Evolutionary conservation across 306 rosid species (phyloP).

Genomic region (Lathyrus sativus): DNA sequence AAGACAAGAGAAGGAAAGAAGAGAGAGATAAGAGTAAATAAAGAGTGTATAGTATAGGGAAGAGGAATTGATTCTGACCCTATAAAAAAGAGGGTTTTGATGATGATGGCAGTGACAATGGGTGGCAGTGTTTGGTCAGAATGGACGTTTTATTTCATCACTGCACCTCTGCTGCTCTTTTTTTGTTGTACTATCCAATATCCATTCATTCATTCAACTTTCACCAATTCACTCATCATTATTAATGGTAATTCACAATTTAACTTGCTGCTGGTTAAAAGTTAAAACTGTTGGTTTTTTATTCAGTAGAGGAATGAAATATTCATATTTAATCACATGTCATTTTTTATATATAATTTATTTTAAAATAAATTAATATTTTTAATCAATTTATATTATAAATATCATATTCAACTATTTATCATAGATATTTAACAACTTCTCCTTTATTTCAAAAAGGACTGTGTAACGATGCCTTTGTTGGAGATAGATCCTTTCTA

Average conservation of each 20-base stretch:
- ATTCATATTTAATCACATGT: no score
- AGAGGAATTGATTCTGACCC: constrained; percentile 53
- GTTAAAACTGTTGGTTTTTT: background rate
- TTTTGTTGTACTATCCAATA: constrained; percentile 37
- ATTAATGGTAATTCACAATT: background rate
- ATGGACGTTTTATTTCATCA: constrained; percentile 60
- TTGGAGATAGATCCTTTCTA: constrained; percentile 9
- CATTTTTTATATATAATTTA: no score
- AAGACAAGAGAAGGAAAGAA: background rate
- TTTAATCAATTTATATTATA: no score
- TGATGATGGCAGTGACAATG: constrained; percentile 58
- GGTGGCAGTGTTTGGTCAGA: constrained; percentile 74
- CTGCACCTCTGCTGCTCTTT: constrained; percentile 50
- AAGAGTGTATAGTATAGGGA: constrained; percentile 47
- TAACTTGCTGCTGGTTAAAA: background rate
- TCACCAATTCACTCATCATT: background rate
- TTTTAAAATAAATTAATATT: no score
- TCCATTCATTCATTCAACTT: constrained; percentile 22
- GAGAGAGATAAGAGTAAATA: constrained; percentile 28
- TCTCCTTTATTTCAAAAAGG: constrained; percentile 6
- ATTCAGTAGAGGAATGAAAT: no score
- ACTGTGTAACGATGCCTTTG: background rate
- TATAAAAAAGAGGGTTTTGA: constrained; percentile 32
- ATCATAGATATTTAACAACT: no score
- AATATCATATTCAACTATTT: no score